Evolutionary conservation across 305 asterid genomes (phyloP).

Genomic region (Fraxinus sp.): DNA sequence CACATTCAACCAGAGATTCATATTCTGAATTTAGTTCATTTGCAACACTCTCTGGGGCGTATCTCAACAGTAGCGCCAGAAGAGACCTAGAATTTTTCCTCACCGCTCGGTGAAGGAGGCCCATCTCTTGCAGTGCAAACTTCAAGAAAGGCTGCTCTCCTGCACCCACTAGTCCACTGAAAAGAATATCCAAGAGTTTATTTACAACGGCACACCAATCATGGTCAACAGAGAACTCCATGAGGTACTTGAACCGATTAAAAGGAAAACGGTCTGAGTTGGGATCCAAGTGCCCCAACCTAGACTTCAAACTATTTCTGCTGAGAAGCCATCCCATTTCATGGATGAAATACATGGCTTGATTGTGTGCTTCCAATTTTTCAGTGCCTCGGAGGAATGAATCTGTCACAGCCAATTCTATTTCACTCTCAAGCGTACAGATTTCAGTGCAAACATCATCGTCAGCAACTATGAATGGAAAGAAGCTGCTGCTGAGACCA

Average conservation of each 20-base stretch:
- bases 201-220: slow-evolving; percentile 68
- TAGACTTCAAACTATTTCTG: slow-evolving; percentile 44
- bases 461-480: slow-evolving; percentile 77
- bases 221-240: slow-evolving; percentile 64
- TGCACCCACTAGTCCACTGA: slow-evolving; percentile 49
- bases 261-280: slow-evolving; percentile 40
- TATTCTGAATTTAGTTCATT: slow-evolving; percentile 50
- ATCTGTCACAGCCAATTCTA: slow-evolving; percentile 43
- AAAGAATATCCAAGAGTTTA: slow-evolving; percentile 56
- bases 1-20: slow-evolving; percentile 29
- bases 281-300: slow-evolving; percentile 36
- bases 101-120: slow-evolving; percentile 74
- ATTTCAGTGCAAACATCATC: slow-evolving; percentile 68
- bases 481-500: slow-evolving; percentile 63
- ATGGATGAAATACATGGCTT: slow-evolving; percentile 61
- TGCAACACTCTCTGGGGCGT: slow-evolving; percentile 46
- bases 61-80: slow-evolving; percentile 61
- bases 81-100: slow-evolving; percentile 59
- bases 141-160: slow-evolving; percentile 47
- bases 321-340: slow-evolving; percentile 85
- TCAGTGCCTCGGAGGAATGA: slow-evolving; percentile 28
- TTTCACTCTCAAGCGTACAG: slow-evolving; percentile 62
- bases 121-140: slow-evolving; percentile 53
- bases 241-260: slow-evolving; percentile 61
- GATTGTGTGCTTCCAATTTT: slow-evolving; percentile 36